Evolutionary conservation across 768 basidiomycete genomes (phyloP).

Genomic region (Cantharellus anzutake): DNA sequence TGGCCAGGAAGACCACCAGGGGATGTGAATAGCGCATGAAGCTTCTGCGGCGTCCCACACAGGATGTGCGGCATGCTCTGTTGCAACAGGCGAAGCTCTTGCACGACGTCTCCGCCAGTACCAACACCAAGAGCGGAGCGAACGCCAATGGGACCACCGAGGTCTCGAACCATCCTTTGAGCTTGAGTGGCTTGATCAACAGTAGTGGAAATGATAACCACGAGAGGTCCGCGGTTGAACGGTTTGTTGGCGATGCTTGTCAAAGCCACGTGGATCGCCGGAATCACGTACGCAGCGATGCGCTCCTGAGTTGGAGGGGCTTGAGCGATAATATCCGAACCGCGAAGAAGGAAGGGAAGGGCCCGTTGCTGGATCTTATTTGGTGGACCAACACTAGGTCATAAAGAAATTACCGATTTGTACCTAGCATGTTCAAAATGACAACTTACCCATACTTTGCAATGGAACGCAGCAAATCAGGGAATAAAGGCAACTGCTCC

Average conservation of each 20-base stretch:
- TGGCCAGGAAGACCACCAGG: constrained; percentile 59
- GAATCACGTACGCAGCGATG: constrained; percentile 93
- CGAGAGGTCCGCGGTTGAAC: constrained; percentile 60
- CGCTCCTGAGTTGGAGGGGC: constrained; percentile 97
- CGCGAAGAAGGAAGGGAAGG: constrained; percentile 82
- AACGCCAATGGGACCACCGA: constrained; percentile 85
- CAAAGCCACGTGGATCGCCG: constrained; percentile 67
- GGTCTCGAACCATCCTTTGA: constrained; percentile 82
- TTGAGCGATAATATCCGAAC: constrained; percentile 94
- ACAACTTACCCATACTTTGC: constrained; percentile 76
- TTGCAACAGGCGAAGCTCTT: constrained; percentile 67
- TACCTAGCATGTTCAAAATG: background rate
- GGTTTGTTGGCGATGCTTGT: constrained; percentile 36
- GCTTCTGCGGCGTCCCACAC: constrained; percentile 91
- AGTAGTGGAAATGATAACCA: constrained; percentile 90
- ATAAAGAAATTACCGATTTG: background rate
- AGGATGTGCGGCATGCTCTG: constrained; percentile 91
- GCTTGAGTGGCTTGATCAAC: constrained; percentile 98
- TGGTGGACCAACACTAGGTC: constrained; percentile 73
- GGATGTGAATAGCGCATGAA: constrained; percentile 76
- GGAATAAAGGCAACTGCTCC: constrained; percentile 77
- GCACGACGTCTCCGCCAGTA: constrained; percentile 42
- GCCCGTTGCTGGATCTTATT: constrained; percentile 98
- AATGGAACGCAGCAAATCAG: constrained; percentile 74
- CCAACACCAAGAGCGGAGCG: constrained; percentile 80